Percentiles rank a stretch among this genome's conserved stretches.
Conservation (phyloP, 345 rosid species). For the Syzygium jambos region DNA sequence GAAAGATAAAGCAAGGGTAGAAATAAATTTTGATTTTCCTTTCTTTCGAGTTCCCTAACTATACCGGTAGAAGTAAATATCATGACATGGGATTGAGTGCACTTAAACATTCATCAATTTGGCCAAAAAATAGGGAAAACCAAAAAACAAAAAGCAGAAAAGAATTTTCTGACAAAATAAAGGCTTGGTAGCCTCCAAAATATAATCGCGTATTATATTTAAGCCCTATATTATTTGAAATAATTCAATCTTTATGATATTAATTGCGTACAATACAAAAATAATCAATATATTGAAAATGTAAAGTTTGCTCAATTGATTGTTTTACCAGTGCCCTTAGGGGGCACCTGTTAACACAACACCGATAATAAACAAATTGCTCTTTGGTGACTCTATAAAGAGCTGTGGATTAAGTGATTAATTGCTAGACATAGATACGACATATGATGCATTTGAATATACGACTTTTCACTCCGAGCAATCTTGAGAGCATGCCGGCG, state of each 20-base stretch:
- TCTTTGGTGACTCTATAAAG: too few species aligned
- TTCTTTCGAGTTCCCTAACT: too few species aligned
- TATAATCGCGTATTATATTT: too few species aligned
- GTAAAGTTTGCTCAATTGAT: neutral
- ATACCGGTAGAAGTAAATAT: neutral
- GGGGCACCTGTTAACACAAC: neutral
- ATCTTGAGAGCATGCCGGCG: neutral
- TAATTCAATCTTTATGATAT: too few species aligned
- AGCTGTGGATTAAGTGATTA: neutral
- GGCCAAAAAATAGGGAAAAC: too few species aligned
- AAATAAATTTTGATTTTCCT: too few species aligned
- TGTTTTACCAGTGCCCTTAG: neutral
- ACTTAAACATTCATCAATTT: neutral
- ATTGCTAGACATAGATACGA: neutral
- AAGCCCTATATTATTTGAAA: too few species aligned
- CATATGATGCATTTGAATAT: neutral
- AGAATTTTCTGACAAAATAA: neutral
- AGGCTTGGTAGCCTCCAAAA: too few species aligned
- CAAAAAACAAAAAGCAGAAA: accelerated
- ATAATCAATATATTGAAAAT: neutral
- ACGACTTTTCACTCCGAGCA: neutral
- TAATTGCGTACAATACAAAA: neutral
- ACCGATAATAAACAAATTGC: too few species aligned
- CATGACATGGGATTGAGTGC: neutral
- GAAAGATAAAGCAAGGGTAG: too few species aligned